Base-by-base conservation (phyloP, 371 early-diverging fungal genomes). In the Haplosporangium sp. region DNA sequence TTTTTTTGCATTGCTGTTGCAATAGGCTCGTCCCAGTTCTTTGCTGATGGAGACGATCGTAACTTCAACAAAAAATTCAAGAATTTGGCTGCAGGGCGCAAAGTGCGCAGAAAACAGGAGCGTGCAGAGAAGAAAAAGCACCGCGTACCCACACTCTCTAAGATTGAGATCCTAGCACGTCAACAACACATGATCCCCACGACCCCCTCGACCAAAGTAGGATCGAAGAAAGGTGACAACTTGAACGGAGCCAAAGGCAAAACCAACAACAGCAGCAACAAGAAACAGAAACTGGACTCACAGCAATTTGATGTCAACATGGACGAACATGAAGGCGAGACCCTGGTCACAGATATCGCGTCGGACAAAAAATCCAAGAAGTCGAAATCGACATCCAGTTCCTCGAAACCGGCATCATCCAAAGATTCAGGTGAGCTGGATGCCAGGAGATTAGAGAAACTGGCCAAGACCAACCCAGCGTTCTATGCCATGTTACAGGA, bases 381-480 rank as follows among this genome's bases (percentile, higher is more conserved):
- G 18, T 23, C 56, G 38, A 59, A 47, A 23, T 12, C 60, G 2
- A 9, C 51, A 14, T 14, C n/a, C 37, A 16, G 29, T 23, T n/a
- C 40, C n/a, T 47, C 47, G 36, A 45, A 51, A 37, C 50, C 55
- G 9, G 38, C 64, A 4, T 47, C 52, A 1, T 47, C 62, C 38
- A 61, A 57, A 16, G 61, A 52, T 16, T 59, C 23, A 20, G 47
- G 52, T n/a, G 77, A 68, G 37, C 64, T 85, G 14, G 84, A 85
- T 36, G 73, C 82, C 42, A 81, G 86, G 46, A 83, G 85, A 51
- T 73, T 93, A 69, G 81, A 87, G 45, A 90, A 90, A 50, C 83
- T 94, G 36, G 87, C 91, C 7, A 86, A 86, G 64, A 82, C 86
- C 12, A 93, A 92, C 75, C 92, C 92, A 13, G 84, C 86, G 13